Evolutionary conservation across 2,329 filamentous ascomycete genomes (phyloP).

Genomic region (Geoglossum cookeanum): DNA sequence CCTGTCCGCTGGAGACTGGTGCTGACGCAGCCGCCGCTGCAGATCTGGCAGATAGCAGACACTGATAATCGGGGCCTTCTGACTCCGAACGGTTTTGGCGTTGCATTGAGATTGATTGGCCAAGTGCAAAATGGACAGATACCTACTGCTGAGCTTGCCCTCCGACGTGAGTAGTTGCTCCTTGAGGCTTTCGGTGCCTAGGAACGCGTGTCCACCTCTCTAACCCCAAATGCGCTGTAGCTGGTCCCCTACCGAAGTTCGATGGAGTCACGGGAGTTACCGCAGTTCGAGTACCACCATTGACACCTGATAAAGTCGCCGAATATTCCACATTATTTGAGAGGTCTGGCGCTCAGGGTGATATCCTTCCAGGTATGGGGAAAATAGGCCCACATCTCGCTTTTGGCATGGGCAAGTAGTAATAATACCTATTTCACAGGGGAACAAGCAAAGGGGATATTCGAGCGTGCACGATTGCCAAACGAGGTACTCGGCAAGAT

Average conservation of each 20-base stretch:
- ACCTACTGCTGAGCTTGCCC: slow-evolving; percentile 61
- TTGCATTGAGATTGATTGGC: slow-evolving; percentile 83
- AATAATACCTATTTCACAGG: slow-evolving; percentile 25
- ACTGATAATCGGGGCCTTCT: slow-evolving; percentile 88
- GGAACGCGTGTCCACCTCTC: neutral
- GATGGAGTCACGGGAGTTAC: slow-evolving; percentile 43
- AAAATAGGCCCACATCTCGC: neutral
- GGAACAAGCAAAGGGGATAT: slow-evolving; percentile 80
- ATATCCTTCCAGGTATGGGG: slow-evolving; percentile 45
- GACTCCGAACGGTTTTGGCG: slow-evolving; percentile 79
- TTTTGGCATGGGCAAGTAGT: neutral
- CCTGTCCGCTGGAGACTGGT: slow-evolving; percentile 1
- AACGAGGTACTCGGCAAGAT: slow-evolving; percentile 87
- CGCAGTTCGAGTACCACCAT: slow-evolving; percentile 69
- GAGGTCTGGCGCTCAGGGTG: slow-evolving; percentile 60
- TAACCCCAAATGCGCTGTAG: slow-evolving; percentile 16
- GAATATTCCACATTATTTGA: slow-evolving; percentile 87
- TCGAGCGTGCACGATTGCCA: slow-evolving; percentile 76
- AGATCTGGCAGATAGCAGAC: slow-evolving; percentile 99
- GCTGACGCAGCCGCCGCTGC: slow-evolving; percentile 9
- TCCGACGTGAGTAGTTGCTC: slow-evolving; percentile 38
- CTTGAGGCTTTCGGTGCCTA: neutral
- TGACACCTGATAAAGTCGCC: slow-evolving; percentile 71
- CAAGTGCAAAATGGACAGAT: slow-evolving; percentile 81
- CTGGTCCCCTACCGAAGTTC: slow-evolving; percentile 80